phyloP scores from a whole-genome alignment of 306 rosid genomes.

The Trifolium dubium region DNA sequence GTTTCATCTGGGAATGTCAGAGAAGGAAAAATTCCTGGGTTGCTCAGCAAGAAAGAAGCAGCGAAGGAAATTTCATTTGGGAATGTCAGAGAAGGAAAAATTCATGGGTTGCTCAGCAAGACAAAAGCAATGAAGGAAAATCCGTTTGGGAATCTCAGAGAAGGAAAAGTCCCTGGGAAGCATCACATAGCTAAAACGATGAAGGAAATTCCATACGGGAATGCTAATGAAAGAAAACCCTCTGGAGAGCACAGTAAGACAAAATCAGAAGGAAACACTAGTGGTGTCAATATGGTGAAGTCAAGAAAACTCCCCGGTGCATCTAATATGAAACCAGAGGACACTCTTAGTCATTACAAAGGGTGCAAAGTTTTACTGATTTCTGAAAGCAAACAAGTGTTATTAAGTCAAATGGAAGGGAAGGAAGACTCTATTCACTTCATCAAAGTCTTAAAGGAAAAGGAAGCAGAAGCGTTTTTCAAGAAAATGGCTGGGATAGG shows the following conservation, averaged over 20 bases:
- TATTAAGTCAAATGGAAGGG: slow-evolving; percentile 22
- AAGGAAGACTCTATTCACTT: neutral
- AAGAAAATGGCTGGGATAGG: neutral
- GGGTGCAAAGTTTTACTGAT: slow-evolving; percentile 36
- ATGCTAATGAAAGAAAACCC: too few species aligned
- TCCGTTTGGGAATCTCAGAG: too few species aligned
- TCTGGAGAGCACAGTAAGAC: neutral
- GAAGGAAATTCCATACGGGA: too few species aligned
- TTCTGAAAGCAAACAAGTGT: slow-evolving; percentile 1
- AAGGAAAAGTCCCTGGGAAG: too few species aligned
- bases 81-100: too few species aligned
- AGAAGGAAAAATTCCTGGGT: too few species aligned
- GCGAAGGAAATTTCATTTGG: too few species aligned
- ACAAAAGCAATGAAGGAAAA: too few species aligned
- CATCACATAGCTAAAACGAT: too few species aligned
- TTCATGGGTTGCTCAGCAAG: neutral
- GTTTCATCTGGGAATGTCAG: too few species aligned
- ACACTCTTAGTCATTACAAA: neutral
- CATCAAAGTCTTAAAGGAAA: neutral
- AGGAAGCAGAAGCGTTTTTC: neutral
- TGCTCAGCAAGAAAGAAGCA: too few species aligned
- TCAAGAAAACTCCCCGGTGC: neutral
- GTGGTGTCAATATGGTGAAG: neutral
- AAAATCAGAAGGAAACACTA: neutral
- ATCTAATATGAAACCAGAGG: neutral